These are phyloP conservation scores for Chlamydomonas incerta DNA, from an alignment of 139 green algal species.

Conservation along the genomic window DNA sequence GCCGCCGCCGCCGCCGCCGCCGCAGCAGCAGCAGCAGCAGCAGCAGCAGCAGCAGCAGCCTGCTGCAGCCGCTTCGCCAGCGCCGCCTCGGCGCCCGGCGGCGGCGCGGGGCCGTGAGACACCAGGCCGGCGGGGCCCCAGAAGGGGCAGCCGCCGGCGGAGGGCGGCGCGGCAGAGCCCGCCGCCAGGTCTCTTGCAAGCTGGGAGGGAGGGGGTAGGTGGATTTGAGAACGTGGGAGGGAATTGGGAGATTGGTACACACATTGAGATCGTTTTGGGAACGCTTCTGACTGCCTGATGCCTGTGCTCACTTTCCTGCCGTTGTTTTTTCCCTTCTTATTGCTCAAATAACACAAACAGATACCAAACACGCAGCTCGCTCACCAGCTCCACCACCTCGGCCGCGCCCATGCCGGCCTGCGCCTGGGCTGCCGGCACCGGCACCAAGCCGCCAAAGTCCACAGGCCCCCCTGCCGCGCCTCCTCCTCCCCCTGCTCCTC, in stretches of 20 bases:
- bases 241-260: no score
- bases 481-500: background rate
- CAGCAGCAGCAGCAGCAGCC: background rate
- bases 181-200: background rate
- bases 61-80: background rate
- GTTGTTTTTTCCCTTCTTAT: no score
- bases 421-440: background rate
- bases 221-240: no score
- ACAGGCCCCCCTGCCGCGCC: background rate
- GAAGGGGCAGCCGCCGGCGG: background rate
- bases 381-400: constrained; percentile 3
- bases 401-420: background rate
- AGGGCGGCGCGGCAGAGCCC: background rate
- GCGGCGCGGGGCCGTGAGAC: background rate
- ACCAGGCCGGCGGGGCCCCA: constrained; percentile 3
- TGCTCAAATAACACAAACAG: background rate
- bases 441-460: background rate
- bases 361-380: no score
- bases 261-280: no score
- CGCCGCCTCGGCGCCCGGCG: constrained; percentile 8
- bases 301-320: no score
- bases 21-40: background rate
- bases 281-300: no score
- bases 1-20: background rate
- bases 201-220: background rate